Conservation (phyloP, 148 eudicot genomes). For the Selenicereus undatus region DNA sequence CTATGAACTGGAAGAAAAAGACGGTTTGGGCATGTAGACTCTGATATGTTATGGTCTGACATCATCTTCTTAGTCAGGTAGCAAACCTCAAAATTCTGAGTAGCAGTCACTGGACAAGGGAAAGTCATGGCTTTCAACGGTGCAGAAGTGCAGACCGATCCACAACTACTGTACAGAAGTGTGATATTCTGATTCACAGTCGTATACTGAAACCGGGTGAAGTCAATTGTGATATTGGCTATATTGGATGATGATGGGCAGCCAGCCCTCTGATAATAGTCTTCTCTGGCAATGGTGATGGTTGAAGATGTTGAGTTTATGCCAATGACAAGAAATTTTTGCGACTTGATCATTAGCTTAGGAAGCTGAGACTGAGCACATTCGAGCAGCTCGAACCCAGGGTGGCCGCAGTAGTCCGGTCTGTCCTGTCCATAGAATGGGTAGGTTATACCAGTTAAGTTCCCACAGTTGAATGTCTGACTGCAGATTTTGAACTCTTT, state of each 20-base stretch:
- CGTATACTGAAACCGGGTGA: not conserved
- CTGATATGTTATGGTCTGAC: not conserved
- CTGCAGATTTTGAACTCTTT: constrained; percentile 22
- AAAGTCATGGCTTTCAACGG: constrained; percentile 1
- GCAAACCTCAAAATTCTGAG: not conserved
- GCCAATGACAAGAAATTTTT: not conserved
- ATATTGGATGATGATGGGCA: not conserved
- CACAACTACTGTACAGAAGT: not conserved
- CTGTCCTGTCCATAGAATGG: constrained; percentile 22
- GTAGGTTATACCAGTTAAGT: constrained; percentile 21
- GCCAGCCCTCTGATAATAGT: not conserved
- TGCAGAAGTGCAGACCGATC: not conserved
- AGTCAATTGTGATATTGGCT: not conserved
- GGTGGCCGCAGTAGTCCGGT: constrained; percentile 30
- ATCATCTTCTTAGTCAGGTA: constrained; percentile 4
- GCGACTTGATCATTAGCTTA: not conserved
- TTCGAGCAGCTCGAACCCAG: constrained; percentile 18
- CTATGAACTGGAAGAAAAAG: not conserved
- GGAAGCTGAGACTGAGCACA: not conserved
- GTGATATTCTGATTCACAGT: not conserved
- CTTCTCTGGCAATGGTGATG: not conserved
- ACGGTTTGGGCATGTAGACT: not conserved
- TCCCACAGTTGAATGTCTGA: constrained; percentile 25
- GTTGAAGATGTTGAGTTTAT: not conserved
- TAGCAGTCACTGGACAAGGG: not conserved